Base-by-base conservation (phyloP, 208 protist genomes). In the Wallacemonas sp. region DNA sequence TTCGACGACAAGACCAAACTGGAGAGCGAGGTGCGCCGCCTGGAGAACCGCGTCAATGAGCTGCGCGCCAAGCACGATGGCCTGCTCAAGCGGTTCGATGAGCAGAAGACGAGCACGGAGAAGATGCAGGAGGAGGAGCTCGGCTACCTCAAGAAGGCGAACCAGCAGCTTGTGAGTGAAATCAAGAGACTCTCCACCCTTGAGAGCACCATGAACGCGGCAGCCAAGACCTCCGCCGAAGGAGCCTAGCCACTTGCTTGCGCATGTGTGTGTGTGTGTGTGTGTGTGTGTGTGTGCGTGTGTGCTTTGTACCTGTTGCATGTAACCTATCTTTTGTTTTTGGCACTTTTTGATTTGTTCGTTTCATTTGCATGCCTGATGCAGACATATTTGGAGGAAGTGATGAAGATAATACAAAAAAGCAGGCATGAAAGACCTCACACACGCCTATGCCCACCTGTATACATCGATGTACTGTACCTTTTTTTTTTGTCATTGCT, bases 11-110 rank as follows among this genome's bases (percentile, higher is more conserved):
- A 91, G 73, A 54, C 64, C 7, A 48, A 55, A 38, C 68, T 96
- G 61, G 82, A 93, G 67, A 88, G 80, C 67, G 92, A 97, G 61
- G 89, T 95, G 79, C 81, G 88, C 10, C 78, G 89, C 1, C 71
- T 92, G 7, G 87, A 97, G 68, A 91, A 96, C 50, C 84, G 90
- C 31, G 91, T 96, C 23, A 86, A 84, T 61, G 86, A 94, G 72
- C 79, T 95, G 59, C 77, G 77, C 1, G 89, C 90, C 26, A 95
- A 95, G 72, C 79, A 87, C 55, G 77, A 89, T 10, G 89, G 89
- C 1, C 67, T 93, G 61, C 22, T 83, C 50, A 89, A 92, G 67
- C 87, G 89, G 18, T 91, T 95, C 57, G 79, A 93, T 63, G 90
- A 97, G 70, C 89, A 91, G 61, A 86, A 87, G 46, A 72, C 75